Percentiles rank a stretch among this genome's conserved stretches.
Evolutionary conservation across 164 flowering plant species (phyloP).

Genomic region (Warburgia ugandensis): DNA sequence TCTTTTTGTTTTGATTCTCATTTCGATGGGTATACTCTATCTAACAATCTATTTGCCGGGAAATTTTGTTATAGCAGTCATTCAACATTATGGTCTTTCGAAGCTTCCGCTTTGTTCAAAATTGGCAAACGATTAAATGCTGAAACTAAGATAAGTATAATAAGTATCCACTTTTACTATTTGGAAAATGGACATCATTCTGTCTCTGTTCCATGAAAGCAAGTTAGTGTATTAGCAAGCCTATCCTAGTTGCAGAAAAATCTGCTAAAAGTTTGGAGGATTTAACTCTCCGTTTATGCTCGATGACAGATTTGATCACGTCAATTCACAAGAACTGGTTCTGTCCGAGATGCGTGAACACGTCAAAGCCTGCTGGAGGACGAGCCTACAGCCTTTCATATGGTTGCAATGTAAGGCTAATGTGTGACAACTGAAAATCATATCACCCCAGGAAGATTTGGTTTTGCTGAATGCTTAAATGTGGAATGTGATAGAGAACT

Average conservation of each 20-base stretch:
- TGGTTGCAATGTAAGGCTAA: slow-evolving; percentile 64
- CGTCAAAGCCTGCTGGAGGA: slow-evolving; percentile 76
- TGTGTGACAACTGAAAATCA: neutral
- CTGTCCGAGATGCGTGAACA: slow-evolving; percentile 74
- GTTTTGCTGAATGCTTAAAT: neutral
- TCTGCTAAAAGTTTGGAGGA: neutral
- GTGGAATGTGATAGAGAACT: neutral
- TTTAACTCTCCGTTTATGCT: neutral
- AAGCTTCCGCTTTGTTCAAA: too few species aligned
- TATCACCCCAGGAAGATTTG: neutral
- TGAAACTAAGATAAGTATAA: too few species aligned
- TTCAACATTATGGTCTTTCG: too few species aligned
- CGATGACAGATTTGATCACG: slow-evolving; percentile 65
- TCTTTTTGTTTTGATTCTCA: too few species aligned
- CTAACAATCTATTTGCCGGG: too few species aligned
- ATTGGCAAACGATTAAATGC: too few species aligned
- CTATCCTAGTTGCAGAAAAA: neutral
- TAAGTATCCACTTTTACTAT: too few species aligned
- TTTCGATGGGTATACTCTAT: too few species aligned
- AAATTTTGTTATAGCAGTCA: too few species aligned
- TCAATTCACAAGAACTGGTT: slow-evolving; percentile 89
- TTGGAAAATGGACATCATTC: slow-evolving; percentile 72
- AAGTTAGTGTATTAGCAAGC: neutral
- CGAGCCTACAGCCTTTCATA: slow-evolving; percentile 73
- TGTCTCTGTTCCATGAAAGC: slow-evolving; percentile 63